Evolutionary conservation across 768 basidiomycete genomes (phyloP), one percentile per base, ranked within the genome.

Genomic region (Sporobolomyces phaffii): DNA sequence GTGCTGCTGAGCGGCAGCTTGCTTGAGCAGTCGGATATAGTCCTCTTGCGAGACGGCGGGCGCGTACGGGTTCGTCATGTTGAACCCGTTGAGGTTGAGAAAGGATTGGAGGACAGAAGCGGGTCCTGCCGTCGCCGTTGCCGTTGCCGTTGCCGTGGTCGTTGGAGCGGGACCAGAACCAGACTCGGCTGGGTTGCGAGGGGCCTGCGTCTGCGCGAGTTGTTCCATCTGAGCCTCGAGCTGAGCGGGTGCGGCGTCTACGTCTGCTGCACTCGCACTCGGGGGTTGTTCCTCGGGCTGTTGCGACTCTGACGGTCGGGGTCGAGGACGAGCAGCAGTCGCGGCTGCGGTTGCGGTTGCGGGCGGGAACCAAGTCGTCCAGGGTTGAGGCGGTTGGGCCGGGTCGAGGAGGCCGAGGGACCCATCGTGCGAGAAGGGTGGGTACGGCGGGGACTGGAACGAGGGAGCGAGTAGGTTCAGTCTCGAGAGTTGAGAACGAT

Each of bases 11-110:
- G 26, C 26, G 9, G n/a, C 15, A 26, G 56, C 31, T 28, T 58
- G 56, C 41, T 58, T 58, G 28, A 58, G n/a, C 5, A 58, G 22
- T 15, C 56, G 28, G 29, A 58, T 45, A 31, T 58, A 58, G 28
- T 58, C 56, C 20, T 58, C 56, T 33, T 44, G 43, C 43, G 43
- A 33, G 22, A 58, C 18, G 17, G 38, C 29, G 31, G 43, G 41
- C 15, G 56, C 20, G 43, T 44, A 44, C 28, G 54, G n/a, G 26
- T 38, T 54, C 36, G 33, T 13, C 18, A 17, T 29, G 8, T 33
- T n/a, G 31, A 51, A 22, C 41, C 40, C 33, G 49, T 28, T 48
- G 36, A 38, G 48, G 47, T 47, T 47, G n/a, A 60, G 45, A 40
- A 60, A 49, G 17, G 49, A 29, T 24, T 24, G 48, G 50, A 52